Conservation (phyloP, 352 stramenopile genomes). For the Globisporangium nagaii region DNA sequence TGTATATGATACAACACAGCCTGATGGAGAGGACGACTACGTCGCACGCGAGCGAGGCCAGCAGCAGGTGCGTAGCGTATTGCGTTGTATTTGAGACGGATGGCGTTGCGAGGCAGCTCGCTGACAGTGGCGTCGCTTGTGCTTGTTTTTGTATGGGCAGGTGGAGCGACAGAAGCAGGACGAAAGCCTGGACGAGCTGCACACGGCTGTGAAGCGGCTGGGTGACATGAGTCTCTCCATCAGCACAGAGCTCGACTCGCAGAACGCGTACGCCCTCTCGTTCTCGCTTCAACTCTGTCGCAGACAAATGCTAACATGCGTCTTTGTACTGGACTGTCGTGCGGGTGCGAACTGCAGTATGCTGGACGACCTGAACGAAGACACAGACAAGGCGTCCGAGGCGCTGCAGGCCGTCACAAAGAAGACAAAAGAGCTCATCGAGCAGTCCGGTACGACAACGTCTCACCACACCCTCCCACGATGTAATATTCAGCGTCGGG, state of each 20-base stretch:
- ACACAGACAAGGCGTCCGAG: slow-evolving; percentile 79
- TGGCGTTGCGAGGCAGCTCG: not conserved
- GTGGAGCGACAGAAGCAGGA: slow-evolving; percentile 79
- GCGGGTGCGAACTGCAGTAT: slow-evolving; percentile 35
- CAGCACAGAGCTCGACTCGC: slow-evolving; percentile 73
- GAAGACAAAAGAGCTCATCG: slow-evolving; percentile 84
- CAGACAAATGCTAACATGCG: no score
- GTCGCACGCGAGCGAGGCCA: slow-evolving; percentile 35
- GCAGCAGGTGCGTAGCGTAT: slow-evolving; percentile 29
- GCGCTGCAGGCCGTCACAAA: slow-evolving; percentile 70
- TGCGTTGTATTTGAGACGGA: not conserved
- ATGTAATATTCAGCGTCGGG: no score
- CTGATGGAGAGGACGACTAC: slow-evolving; percentile 59
- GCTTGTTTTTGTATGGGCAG: slow-evolving; percentile 1
- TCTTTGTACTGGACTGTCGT: not conserved
- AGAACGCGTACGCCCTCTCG: slow-evolving; percentile 54
- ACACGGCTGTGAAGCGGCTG: slow-evolving; percentile 72
- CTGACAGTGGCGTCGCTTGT: not conserved
- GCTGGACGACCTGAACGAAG: slow-evolving; percentile 78
- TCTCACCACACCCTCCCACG: no score
- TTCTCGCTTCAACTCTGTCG: no score
- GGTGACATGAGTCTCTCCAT: slow-evolving; percentile 84
- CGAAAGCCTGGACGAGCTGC: slow-evolving; percentile 73
- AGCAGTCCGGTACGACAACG: slow-evolving; percentile 49
- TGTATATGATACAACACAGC: slow-evolving; percentile 22